Evolutionary conservation across 495 filamentous ascomycete species (phyloP).

Genomic region (Penicillium herquei): DNA sequence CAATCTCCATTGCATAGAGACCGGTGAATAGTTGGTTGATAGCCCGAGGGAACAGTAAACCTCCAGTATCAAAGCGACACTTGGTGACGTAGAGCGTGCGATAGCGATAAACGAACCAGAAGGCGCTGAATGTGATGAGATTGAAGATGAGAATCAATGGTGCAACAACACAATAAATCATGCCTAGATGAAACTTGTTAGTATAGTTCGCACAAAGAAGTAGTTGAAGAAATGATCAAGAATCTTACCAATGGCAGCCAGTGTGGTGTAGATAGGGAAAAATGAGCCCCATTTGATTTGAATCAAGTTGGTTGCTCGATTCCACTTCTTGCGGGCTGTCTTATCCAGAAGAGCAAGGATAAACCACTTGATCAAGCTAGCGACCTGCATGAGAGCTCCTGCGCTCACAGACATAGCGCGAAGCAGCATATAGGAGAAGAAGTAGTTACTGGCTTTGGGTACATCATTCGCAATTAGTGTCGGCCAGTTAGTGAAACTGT

Average conservation of each 20-base stretch:
- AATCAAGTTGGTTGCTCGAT: slow-evolving; percentile 73
- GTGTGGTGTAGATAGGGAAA: slow-evolving; percentile 93
- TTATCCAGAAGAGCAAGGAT: slow-evolving; percentile 77
- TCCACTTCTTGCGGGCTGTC: slow-evolving; percentile 88
- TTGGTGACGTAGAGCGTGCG: slow-evolving; percentile 95
- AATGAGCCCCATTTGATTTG: slow-evolving; percentile 87
- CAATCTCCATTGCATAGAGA: slow-evolving; percentile 92
- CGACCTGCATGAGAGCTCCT: slow-evolving; percentile 81
- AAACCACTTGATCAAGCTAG: slow-evolving; percentile 76
- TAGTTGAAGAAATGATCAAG: not conserved
- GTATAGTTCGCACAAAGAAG: not conserved
- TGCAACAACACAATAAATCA: slow-evolving; percentile 89
- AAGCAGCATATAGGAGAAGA: slow-evolving; percentile 97
- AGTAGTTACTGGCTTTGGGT: slow-evolving; percentile 90
- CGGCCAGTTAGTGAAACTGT: slow-evolving; percentile 60
- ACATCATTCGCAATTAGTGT: slow-evolving; percentile 76
- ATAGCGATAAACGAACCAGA: slow-evolving; percentile 96
- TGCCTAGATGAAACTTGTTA: slow-evolving; percentile 37
- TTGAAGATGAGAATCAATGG: slow-evolving; percentile 93
- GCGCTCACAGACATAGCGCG: slow-evolving; percentile 89
- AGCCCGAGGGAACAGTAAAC: slow-evolving; percentile 85
- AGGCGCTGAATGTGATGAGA: slow-evolving; percentile 86
- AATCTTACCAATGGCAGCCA: slow-evolving; percentile 78
- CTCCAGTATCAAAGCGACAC: slow-evolving; percentile 88
- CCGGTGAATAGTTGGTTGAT: slow-evolving; percentile 97